These are phyloP conservation scores for Kwoniella bestiolae DNA, from an alignment of 768 basidiomycete genomes.

Conservation along the genomic window DNA sequence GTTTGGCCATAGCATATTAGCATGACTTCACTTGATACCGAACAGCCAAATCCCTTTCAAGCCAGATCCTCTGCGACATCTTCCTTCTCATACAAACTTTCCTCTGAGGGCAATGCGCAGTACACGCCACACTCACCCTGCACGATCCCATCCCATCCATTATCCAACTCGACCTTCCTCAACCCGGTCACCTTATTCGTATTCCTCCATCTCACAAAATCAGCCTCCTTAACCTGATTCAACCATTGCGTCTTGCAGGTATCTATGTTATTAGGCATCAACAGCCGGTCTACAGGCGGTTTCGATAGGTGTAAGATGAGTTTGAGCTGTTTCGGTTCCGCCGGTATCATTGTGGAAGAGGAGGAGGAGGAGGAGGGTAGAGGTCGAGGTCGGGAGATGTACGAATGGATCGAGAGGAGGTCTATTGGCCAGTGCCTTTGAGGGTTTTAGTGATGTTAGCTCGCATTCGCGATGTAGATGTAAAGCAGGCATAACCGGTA, in stretches of 20 bases:
- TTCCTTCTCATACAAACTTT: too few relatives aligned
- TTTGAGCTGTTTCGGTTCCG: slow-evolving; percentile 61
- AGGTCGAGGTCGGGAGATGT: slow-evolving; percentile 52
- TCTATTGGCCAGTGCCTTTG: slow-evolving; percentile 97
- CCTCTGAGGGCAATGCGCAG: too few relatives aligned
- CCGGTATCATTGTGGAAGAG: slow-evolving; percentile 57
- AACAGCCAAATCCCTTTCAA: too few relatives aligned
- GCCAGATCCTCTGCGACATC: too few relatives aligned
- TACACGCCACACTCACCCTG: slow-evolving; percentile 91
- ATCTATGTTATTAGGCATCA: slow-evolving; percentile 78
- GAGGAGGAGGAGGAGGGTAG: slow-evolving; percentile 60
- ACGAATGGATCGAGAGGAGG: slow-evolving; percentile 74
- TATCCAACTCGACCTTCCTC: slow-evolving; percentile 89
- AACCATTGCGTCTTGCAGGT: slow-evolving; percentile 92
- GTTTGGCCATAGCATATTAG: too few relatives aligned
- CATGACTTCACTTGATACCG: too few relatives aligned
- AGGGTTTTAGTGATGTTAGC: not conserved
- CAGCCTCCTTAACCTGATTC: slow-evolving; percentile 94
- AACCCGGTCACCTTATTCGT: slow-evolving; percentile 91
- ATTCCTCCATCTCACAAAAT: slow-evolving; percentile 95
- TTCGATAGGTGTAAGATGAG: slow-evolving; percentile 83
- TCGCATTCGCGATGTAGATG: not conserved
- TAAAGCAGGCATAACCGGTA: not conserved
- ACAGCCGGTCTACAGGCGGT: slow-evolving; percentile 82
- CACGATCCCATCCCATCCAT: slow-evolving; percentile 94